Base-by-base conservation (phyloP, 768 basidiomycete genomes). In the Lentinus brumalis region DNA sequence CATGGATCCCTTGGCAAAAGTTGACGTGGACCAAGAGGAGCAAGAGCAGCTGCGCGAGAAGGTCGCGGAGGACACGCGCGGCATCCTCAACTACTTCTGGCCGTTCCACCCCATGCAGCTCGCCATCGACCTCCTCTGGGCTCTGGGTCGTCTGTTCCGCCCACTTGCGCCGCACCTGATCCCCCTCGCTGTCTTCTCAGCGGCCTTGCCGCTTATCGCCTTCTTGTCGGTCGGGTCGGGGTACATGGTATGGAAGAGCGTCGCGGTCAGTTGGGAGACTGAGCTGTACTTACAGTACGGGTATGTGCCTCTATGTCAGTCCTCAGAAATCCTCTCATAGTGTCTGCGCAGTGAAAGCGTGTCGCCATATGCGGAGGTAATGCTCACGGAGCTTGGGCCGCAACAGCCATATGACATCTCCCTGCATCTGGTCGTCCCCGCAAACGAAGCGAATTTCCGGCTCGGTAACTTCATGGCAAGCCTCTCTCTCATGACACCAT, bases 401-500 rank as follows among this genome's bases (percentile, higher is more conserved):
- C 75, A 80, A 40, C 92, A 93, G 63, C 83, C 83, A n/a, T 94
- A 94, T 58, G 86, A 92, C 63, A 77, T 94, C 53, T 86, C 85
- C 46, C 74, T 94, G 15, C 82, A 84, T 55, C 76, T 94, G 15
- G 72, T 76, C 31, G 77, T 94, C 7, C 92, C 92, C 11, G 78
- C 83, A 4, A 81, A 82, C 16, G 84, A 86, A 60, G 73, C 86
- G 21, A 94, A 92, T 74, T 77, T 83, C 66, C 86, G 78, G 4
- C 83, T 94, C 3, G 92, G 92, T 44, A 94, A 94, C 71, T 94
- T 94, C 73, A 94, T 94, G 92, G 77, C 85, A 5, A 81, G 78
- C 46, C 70, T 94, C 39, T 85, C 81, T 1, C 73, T 94, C 30
- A 77, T 76, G 3, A 86, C 86, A 0, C 66, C 78, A 31, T 78